phyloP scores from a whole-genome alignment of 495 filamentous ascomycete species.

The Durotheca rogersii region DNA sequence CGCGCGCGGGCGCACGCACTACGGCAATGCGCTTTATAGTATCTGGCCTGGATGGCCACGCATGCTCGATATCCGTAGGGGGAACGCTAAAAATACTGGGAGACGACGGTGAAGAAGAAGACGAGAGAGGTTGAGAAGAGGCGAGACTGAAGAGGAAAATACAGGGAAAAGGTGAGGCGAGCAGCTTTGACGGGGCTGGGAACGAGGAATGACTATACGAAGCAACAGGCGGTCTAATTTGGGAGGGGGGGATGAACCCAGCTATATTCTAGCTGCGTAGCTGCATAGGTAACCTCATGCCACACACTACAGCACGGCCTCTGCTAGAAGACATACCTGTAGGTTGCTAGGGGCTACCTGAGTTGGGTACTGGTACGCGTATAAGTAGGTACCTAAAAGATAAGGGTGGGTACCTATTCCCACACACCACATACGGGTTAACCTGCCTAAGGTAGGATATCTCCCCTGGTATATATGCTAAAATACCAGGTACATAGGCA shows the following conservation, averaged over 20 bases:
- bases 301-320: neutral
- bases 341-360: neutral
- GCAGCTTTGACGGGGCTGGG: neutral
- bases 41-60: conserved; percentile 23
- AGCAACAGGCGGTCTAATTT: no score
- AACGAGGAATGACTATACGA: no score
- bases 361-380: neutral
- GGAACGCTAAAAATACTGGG: conserved; percentile 23
- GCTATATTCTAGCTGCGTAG: neutral
- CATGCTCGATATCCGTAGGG: conserved; percentile 30
- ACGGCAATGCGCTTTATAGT: conserved; percentile 11
- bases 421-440: no score
- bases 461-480: no score
- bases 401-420: no score
- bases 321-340: no score
- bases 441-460: no score
- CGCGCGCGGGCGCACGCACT: neutral
- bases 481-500: no score
- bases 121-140: no score
- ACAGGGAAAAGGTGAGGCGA: neutral
- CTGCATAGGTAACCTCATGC: neutral
- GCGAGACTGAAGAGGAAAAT: no score
- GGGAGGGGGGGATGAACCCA: neutral
- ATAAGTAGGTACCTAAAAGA: neutral
- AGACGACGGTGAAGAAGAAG: no score